Evolutionary conservation across 768 basidiomycete genomes (phyloP).

Genomic region (Scleroderma bovista): DNA sequence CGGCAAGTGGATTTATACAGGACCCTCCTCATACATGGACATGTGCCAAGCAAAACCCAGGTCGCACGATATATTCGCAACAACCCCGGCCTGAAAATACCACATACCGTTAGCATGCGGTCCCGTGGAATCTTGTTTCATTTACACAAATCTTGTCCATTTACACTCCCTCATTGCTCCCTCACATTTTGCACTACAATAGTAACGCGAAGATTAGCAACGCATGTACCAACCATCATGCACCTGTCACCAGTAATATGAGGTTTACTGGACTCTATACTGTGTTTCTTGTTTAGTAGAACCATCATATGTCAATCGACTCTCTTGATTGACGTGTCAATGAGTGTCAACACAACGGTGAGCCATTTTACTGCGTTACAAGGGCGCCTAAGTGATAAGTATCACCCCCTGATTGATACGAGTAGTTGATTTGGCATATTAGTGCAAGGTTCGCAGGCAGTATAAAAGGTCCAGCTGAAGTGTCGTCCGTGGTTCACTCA

Average conservation of each 20-base stretch:
- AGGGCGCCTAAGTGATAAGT: neutral
- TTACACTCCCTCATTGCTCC: neutral
- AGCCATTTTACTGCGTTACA: too few relatives aligned
- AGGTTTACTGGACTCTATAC: neutral
- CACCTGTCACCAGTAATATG: neutral
- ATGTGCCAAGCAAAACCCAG: slow-evolving; percentile 40
- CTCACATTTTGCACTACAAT: slow-evolving; percentile 1
- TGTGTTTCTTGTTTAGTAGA: neutral
- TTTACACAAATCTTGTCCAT: too few relatives aligned
- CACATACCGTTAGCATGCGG: slow-evolving; percentile 18
- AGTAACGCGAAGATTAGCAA: neutral
- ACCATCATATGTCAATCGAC: neutral
- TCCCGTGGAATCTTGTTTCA: too few relatives aligned
- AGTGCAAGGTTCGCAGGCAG: too few relatives aligned
- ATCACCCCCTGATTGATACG: neutral
- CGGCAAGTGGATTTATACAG: slow-evolving; percentile 46
- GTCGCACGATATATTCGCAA: slow-evolving; percentile 63
- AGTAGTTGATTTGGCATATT: too few relatives aligned
- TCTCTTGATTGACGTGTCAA: too few relatives aligned
- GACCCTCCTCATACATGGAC: slow-evolving; percentile 35
- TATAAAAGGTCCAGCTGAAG: too few relatives aligned
- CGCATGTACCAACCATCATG: neutral
- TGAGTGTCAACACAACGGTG: too few relatives aligned
- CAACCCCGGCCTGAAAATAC: slow-evolving; percentile 33
- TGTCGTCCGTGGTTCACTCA: too few relatives aligned